Conservation (phyloP, 2,329 filamentous ascomycete genomes). For the Zasmidium citrigriseum region DNA sequence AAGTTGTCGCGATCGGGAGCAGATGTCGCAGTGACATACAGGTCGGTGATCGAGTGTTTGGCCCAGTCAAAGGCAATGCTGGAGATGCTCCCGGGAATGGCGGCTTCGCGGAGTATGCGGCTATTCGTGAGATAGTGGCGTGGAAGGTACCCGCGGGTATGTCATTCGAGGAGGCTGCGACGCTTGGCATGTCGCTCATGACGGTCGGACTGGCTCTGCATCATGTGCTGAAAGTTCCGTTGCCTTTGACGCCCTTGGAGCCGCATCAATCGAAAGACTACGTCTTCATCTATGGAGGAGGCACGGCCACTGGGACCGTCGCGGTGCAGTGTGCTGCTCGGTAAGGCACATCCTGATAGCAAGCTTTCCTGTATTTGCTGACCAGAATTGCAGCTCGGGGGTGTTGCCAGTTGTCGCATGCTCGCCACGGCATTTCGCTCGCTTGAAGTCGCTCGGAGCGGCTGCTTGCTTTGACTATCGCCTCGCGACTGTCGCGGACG, state of each 20-base stretch:
- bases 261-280: slow-evolving; percentile 1
- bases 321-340: slow-evolving; percentile 20
- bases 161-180: slow-evolving; percentile 18
- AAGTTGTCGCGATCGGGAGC: slow-evolving; percentile 18
- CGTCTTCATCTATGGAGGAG: slow-evolving; percentile 20
- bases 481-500: slow-evolving; percentile 12
- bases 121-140: slow-evolving; percentile 13
- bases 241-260: slow-evolving; percentile 7
- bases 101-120: slow-evolving; percentile 21
- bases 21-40: slow-evolving; percentile 9
- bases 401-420: slow-evolving; percentile 15
- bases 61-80: slow-evolving; percentile 19
- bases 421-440: slow-evolving; percentile 19
- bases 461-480: slow-evolving; percentile 21
- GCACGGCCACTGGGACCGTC: slow-evolving; percentile 19
- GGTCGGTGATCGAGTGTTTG: slow-evolving; percentile 20
- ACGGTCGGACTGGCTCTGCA: slow-evolving; percentile 22
- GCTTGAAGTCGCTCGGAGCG: slow-evolving; percentile 18
- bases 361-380: not conserved
- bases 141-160: slow-evolving; percentile 18
- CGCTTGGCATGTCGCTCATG: slow-evolving; percentile 18
- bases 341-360: slow-evolving; percentile 8
- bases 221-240: slow-evolving; percentile 17
- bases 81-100: slow-evolving; percentile 19
- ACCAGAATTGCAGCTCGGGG: slow-evolving; percentile 12